These are phyloP conservation scores for Huntiella moniliformis DNA, from an alignment of 2,329 filamentous ascomycete genomes.

Conservation along the genomic window DNA sequence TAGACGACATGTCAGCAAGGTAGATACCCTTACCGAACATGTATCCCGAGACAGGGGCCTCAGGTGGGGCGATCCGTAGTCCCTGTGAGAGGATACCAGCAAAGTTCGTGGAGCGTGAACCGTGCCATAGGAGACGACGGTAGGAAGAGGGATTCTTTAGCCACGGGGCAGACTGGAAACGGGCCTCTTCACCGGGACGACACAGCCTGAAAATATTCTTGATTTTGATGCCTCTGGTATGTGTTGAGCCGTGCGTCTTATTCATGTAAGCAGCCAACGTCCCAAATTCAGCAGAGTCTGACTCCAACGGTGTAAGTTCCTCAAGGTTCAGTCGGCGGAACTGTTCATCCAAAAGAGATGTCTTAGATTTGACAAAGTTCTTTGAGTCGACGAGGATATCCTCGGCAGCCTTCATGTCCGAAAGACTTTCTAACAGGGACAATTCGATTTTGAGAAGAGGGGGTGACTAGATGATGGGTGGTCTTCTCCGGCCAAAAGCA, in stretches of 20 bases:
- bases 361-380: conserved; percentile 20
- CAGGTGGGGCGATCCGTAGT: conserved; percentile 71
- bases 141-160: conserved; percentile 36
- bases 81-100: conserved; percentile 77
- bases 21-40: conserved; percentile 90
- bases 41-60: conserved; percentile 62
- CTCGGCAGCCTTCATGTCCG: conserved; percentile 68
- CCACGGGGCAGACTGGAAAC: conserved; percentile 32
- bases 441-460: conserved; percentile 53
- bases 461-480: conserved; percentile 44
- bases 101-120: conserved; percentile 66
- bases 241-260: conserved; percentile 48
- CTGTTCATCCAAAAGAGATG: conserved; percentile 43
- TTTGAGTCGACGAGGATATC: conserved; percentile 37
- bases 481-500: conserved; percentile 53
- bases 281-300: conserved; percentile 39
- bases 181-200: conserved; percentile 49
- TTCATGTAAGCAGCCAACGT: conserved; percentile 49
- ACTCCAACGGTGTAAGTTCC: conserved; percentile 55
- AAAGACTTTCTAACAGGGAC: conserved; percentile 60
- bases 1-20: conserved; percentile 67
- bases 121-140: conserved; percentile 71
- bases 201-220: conserved; percentile 70
- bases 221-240: conserved; percentile 40
- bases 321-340: conserved; percentile 52